Conservation (phyloP, 2,329 filamentous ascomycete genomes). For the Stagonosporopsis cucurbitacearum region DNA sequence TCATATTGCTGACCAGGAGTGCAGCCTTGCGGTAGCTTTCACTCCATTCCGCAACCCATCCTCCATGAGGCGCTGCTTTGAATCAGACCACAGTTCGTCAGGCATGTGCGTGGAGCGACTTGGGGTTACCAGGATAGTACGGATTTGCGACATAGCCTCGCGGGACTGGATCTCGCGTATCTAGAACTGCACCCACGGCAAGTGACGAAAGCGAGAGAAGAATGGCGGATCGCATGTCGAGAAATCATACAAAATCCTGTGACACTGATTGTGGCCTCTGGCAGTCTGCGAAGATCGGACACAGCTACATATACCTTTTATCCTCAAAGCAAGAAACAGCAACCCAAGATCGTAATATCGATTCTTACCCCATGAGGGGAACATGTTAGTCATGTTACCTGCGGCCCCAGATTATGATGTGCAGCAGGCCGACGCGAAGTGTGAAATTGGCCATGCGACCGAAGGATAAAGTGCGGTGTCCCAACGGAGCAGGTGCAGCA, state of each 20-base stretch:
- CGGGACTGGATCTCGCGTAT: conserved; percentile 43
- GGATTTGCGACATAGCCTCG: conserved; percentile 53
- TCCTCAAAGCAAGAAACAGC: background rate
- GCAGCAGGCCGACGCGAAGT: conserved; percentile 4
- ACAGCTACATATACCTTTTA: background rate
- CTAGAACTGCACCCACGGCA: conserved; percentile 33
- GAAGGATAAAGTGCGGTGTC: conserved; percentile 4
- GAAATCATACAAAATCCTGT: background rate
- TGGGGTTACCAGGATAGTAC: conserved; percentile 66
- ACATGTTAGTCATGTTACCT: conserved; percentile 2
- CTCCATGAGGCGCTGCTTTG: conserved; percentile 66
- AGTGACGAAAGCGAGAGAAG: conserved; percentile 31
- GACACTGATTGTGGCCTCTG: background rate
- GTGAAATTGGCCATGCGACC: conserved; percentile 5
- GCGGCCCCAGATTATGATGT: conserved; percentile 9
- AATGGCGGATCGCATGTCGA: conserved; percentile 31
- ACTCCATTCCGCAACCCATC: conserved; percentile 72
- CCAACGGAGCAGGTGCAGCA: conserved; percentile 6
- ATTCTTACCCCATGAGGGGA: background rate
- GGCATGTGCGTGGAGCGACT: too few species aligned
- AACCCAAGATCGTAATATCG: conserved; percentile 4
- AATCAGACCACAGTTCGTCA: background rate
- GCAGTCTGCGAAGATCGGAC: background rate
- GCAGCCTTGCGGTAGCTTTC: conserved; percentile 74
- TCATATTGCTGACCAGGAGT: conserved; percentile 74